A percentile compares a stretch with the other conserved stretches of the same genome.
phyloP scores from a whole-genome alignment of 345 rosid genomes.

The Acer campestre region DNA sequence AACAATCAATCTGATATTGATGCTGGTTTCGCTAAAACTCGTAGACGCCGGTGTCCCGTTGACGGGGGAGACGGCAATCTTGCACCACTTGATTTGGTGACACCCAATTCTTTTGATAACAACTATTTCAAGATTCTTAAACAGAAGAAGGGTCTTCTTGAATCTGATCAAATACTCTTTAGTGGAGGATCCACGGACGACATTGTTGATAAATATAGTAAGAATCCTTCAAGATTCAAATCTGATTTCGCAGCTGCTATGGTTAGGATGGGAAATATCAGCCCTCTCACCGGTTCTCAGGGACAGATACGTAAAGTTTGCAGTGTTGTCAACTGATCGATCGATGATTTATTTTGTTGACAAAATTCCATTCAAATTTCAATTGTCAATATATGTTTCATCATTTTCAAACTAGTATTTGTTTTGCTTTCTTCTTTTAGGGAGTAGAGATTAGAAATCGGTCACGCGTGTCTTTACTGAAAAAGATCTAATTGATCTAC shows the following conservation, averaged over 20 bases:
- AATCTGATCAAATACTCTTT: slow-evolving; percentile 49
- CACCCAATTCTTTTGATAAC: slow-evolving; percentile 57
- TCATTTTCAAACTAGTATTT: no score
- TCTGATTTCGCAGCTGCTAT: background rate
- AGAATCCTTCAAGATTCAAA: slow-evolving; percentile 31
- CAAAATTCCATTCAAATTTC: background rate
- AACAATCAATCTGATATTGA: slow-evolving; percentile 45
- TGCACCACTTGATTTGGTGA: slow-evolving; percentile 20
- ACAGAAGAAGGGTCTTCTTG: slow-evolving; percentile 57
- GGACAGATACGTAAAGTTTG: background rate
- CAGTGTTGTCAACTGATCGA: background rate
- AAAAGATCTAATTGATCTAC: background rate
- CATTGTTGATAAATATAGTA: slow-evolving; percentile 46
- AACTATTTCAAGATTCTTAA: slow-evolving; percentile 53
- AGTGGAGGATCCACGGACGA: slow-evolving; percentile 46
- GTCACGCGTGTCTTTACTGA: background rate
- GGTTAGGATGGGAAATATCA: background rate
- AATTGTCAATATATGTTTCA: background rate
- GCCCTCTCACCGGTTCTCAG: background rate
- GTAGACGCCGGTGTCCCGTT: slow-evolving; percentile 40
- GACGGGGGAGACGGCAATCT: slow-evolving; percentile 16
- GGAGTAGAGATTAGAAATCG: background rate
- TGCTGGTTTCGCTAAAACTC: slow-evolving; percentile 45
- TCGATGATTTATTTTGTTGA: background rate
- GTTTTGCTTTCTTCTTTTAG: background rate